These are phyloP conservation scores for Trichoderma sp. DNA, from an alignment of 2,329 filamentous ascomycete genomes.

Conservation along the genomic window DNA sequence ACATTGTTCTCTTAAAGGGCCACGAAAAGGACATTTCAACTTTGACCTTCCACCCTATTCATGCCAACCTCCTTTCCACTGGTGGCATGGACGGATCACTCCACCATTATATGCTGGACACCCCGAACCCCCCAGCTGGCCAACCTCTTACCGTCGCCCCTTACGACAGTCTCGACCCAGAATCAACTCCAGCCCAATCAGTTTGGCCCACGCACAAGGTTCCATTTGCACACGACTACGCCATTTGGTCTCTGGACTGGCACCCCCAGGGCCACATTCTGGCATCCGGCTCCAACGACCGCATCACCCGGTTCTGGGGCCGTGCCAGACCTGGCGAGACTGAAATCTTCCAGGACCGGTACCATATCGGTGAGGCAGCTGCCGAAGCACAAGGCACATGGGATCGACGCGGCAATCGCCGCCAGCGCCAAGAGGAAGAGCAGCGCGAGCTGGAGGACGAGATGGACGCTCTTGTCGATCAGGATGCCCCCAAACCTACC, in stretches of 20 bases:
- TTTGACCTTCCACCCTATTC: constrained; percentile 88
- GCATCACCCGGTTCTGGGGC: constrained; percentile 96
- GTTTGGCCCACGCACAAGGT: constrained; percentile 88
- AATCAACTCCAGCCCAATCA: constrained; percentile 79
- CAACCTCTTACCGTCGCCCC: constrained; percentile 71
- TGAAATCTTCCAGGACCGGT: constrained; percentile 83
- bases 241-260: constrained; percentile 98
- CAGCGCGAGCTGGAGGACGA: constrained; percentile 93
- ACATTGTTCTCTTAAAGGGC: constrained; percentile 87
- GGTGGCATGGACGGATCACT: constrained; percentile 87
- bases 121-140: constrained; percentile 80
- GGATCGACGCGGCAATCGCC: constrained; percentile 74
- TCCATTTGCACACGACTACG: constrained; percentile 86
- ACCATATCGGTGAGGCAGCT: constrained; percentile 90
- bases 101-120: constrained; percentile 92
- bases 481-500: constrained; percentile 60
- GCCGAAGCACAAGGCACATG: constrained; percentile 95
- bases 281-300: constrained; percentile 92
- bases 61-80: constrained; percentile 83
- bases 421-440: constrained; percentile 84
- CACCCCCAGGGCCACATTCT: constrained; percentile 94
- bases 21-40: constrained; percentile 97
- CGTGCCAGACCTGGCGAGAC: constrained; percentile 82
- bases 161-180: constrained; percentile 79
- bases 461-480: constrained; percentile 86